These are phyloP conservation scores for Cornus suecica DNA, from an alignment of 148 eudicot genomes.

Conservation along the genomic window DNA sequence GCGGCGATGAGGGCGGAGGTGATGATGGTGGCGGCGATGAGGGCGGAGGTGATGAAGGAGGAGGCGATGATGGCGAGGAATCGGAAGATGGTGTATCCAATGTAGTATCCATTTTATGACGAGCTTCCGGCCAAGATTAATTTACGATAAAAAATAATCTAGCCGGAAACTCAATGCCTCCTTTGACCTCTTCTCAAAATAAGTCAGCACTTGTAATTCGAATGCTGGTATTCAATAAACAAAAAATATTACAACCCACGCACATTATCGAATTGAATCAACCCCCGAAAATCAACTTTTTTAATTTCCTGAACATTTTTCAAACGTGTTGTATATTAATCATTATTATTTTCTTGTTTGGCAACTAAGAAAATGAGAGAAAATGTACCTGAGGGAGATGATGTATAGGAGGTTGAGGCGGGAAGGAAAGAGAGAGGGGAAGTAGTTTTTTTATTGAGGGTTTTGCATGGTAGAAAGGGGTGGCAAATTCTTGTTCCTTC, in stretches of 20 bases:
- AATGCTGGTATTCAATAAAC: too few species aligned
- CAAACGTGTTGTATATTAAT: too few species aligned
- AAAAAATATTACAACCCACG: too few species aligned
- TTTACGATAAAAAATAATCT: background rate
- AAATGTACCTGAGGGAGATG: constrained; percentile 22
- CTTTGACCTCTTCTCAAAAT: constrained; percentile 11
- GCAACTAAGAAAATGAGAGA: background rate
- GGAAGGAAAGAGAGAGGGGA: constrained; percentile 12
- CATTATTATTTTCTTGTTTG: background rate
- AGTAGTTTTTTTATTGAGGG: constrained; percentile 12
- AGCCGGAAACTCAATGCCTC: constrained; percentile 10
- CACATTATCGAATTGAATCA: too few species aligned
- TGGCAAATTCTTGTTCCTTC: background rate
- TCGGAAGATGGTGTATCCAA: constrained; percentile 22
- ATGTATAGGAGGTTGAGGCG: background rate
- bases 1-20: background rate
- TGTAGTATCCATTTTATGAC: constrained; percentile 21
- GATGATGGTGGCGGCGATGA: constrained; percentile 2
- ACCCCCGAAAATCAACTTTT: too few species aligned
- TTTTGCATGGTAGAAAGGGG: constrained; percentile 12
- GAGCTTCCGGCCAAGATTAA: constrained; percentile 17
- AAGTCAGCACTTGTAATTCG: background rate
- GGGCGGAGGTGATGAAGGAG: background rate
- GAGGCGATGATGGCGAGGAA: constrained; percentile 10
- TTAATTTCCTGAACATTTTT: too few species aligned